These are phyloP conservation scores for Rhexocercosporidium sp. DNA, from an alignment of 2,329 filamentous ascomycete genomes.

Conservation along the genomic window DNA sequence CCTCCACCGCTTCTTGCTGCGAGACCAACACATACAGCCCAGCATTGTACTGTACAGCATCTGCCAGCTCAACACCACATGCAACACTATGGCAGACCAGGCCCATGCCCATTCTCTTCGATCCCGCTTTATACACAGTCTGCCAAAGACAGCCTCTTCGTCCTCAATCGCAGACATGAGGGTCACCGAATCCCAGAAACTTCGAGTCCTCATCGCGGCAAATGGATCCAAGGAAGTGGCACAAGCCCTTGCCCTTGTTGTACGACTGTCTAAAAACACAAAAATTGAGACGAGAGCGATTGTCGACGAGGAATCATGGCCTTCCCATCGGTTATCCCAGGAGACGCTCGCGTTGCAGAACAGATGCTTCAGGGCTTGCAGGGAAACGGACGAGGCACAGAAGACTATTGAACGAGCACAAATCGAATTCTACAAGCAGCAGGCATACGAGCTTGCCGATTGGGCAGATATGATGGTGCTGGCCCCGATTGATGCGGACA, in stretches of 20 bases:
- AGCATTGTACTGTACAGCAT: not conserved
- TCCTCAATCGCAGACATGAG: slow-evolving; percentile 40
- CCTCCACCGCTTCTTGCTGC: slow-evolving; percentile 11
- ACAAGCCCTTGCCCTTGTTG: slow-evolving; percentile 68
- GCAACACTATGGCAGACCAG: slow-evolving; percentile 30
- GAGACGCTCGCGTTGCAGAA: slow-evolving; percentile 67
- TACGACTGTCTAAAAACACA: slow-evolving; percentile 68
- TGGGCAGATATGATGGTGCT: slow-evolving; percentile 90
- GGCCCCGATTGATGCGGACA: slow-evolving; percentile 83
- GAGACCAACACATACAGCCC: slow-evolving; percentile 6
- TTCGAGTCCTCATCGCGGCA: slow-evolving; percentile 68
- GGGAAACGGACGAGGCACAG: slow-evolving; percentile 33
- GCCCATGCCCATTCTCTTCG: slow-evolving; percentile 23
- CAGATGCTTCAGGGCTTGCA: slow-evolving; percentile 45
- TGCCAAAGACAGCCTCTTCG: slow-evolving; percentile 34
- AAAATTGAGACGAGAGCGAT: slow-evolving; percentile 67
- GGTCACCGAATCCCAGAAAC: slow-evolving; percentile 57
- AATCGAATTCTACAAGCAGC: slow-evolving; percentile 57
- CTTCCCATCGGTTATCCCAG: slow-evolving; percentile 60
- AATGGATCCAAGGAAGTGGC: slow-evolving; percentile 69
- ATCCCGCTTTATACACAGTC: slow-evolving; percentile 19
- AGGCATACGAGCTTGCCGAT: slow-evolving; percentile 72
- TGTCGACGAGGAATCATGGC: slow-evolving; percentile 64
- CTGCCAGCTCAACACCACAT: slow-evolving; percentile 2
- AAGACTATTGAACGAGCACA: slow-evolving; percentile 37